Conservation (phyloP, 768 basidiomycete species). For the Lyophyllum atratum region DNA sequence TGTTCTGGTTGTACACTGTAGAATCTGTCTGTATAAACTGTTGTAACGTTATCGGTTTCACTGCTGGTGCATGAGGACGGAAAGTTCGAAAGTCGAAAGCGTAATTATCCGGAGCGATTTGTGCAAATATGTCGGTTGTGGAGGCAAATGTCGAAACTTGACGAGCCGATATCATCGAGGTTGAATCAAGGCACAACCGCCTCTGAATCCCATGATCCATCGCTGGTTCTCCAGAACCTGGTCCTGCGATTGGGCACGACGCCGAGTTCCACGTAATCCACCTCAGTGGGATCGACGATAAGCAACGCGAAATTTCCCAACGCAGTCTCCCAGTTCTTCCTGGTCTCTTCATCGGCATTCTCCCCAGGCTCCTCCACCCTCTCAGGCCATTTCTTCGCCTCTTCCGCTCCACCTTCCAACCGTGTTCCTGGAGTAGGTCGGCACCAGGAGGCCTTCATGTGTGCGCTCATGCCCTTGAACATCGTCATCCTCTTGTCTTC, state of each 20-base stretch:
- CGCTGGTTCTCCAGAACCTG: constrained; percentile 45
- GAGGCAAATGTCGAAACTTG: neutral
- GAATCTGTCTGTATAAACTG: neutral
- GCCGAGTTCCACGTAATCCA: constrained; percentile 70
- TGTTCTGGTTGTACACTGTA: constrained; percentile 17
- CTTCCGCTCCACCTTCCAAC: constrained; percentile 53
- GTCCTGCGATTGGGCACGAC: constrained; percentile 60
- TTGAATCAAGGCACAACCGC: constrained; percentile 59
- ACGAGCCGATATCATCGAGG: neutral
- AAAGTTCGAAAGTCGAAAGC: neutral
- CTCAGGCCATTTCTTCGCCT: constrained; percentile 63
- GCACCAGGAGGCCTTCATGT: constrained; percentile 74
- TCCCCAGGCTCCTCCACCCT: constrained; percentile 50
- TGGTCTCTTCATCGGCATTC: constrained; percentile 39
- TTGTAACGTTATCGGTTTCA: constrained; percentile 4
- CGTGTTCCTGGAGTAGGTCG: constrained; percentile 64
- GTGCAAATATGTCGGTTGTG: neutral
- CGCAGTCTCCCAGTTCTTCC: constrained; percentile 52
- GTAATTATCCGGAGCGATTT: neutral
- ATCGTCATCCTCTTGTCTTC: constrained; percentile 59
- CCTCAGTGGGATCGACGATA: constrained; percentile 66
- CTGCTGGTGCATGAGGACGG: constrained; percentile 4
- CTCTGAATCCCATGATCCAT: constrained; percentile 57
- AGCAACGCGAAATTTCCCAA: constrained; percentile 71
- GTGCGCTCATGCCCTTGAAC: constrained; percentile 59